Percentiles rank a stretch among this genome's conserved stretches.
phyloP scores from a whole-genome alignment of 2,329 filamentous ascomycete genomes.

The Trichoderma simmonsii region DNA sequence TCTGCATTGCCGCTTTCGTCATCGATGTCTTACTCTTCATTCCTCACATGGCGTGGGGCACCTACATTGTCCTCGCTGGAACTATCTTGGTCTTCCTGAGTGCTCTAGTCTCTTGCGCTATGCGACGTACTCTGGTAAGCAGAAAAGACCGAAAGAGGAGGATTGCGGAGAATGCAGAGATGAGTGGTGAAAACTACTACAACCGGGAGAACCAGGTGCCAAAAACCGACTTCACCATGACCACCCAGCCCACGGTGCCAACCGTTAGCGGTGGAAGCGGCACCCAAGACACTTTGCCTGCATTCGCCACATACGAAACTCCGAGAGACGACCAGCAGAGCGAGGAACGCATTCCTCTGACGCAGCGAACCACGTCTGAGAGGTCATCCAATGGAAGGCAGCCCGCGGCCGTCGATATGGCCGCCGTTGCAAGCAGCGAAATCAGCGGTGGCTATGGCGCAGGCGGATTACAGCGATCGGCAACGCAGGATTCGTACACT shows the following conservation, averaged over 20 bases:
- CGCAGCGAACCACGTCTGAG: constrained; percentile 60
- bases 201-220: constrained; percentile 60
- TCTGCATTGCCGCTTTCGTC: constrained; percentile 82
- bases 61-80: constrained; percentile 86
- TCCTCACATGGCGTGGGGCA: constrained; percentile 89
- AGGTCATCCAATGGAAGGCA: constrained; percentile 48
- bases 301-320: constrained; percentile 65
- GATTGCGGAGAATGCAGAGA: constrained; percentile 91
- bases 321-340: constrained; percentile 59
- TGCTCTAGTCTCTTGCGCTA: constrained; percentile 85
- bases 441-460: constrained; percentile 29
- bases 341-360: constrained; percentile 71
- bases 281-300: constrained; percentile 45
- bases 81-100: constrained; percentile 81
- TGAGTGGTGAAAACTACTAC: constrained; percentile 94
- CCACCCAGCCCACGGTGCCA: constrained; percentile 57
- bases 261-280: constrained; percentile 54
- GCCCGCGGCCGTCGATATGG: constrained; percentile 40
- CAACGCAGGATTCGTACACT: constrained; percentile 61
- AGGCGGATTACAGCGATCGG: constrained; percentile 38
- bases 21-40: constrained; percentile 94
- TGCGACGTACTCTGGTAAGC: constrained; percentile 87
- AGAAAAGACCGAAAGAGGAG: constrained; percentile 90
- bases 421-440: constrained; percentile 22
- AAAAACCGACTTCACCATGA: constrained; percentile 41